Percentiles rank a stretch among this genome's conserved stretches.
Conservation (phyloP, 2,329 filamentous ascomycete genomes). For the Cercospora nicotianae region DNA sequence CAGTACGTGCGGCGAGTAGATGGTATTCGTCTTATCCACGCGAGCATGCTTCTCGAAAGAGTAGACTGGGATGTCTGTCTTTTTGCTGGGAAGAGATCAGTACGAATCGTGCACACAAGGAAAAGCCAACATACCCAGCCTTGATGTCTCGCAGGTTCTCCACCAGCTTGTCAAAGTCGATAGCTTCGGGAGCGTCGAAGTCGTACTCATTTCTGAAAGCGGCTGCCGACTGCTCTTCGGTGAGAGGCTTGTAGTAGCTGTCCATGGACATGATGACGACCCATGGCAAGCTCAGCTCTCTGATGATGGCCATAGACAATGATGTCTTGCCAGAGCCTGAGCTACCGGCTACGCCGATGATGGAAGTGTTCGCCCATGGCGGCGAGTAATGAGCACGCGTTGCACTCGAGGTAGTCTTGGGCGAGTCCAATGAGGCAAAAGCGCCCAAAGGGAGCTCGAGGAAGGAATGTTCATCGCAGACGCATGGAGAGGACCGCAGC, state of each 20-base stretch:
- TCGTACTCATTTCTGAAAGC: slow-evolving; percentile 93
- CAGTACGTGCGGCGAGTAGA: slow-evolving; percentile 95
- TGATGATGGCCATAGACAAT: slow-evolving; percentile 86
- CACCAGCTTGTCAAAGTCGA: slow-evolving; percentile 89
- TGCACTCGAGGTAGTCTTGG: slow-evolving; percentile 12
- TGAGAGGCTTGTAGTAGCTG: slow-evolving; percentile 93
- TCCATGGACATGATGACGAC: slow-evolving; percentile 98
- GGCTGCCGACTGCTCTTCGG: slow-evolving; percentile 70
- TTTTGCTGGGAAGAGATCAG: slow-evolving; percentile 57
- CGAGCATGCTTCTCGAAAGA: slow-evolving; percentile 91
- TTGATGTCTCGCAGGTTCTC: slow-evolving; percentile 81
- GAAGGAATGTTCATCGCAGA: slow-evolving; percentile 34
- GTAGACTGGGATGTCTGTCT: slow-evolving; percentile 89
- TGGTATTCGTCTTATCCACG: slow-evolving; percentile 73
- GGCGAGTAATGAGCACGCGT: slow-evolving; percentile 74
- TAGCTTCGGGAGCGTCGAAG: slow-evolving; percentile 90
- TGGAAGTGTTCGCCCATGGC: slow-evolving; percentile 93
- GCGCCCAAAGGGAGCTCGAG: slow-evolving; percentile 32
- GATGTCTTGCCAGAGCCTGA: slow-evolving; percentile 97
- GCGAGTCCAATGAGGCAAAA: slow-evolving; percentile 22
- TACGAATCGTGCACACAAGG: background rate
- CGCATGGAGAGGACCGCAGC: slow-evolving; percentile 33
- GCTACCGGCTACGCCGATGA: slow-evolving; percentile 93
- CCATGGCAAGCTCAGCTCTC: slow-evolving; percentile 88
- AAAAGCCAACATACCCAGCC: slow-evolving; percentile 68